These are phyloP conservation scores for Aspergillus saccharolyticus DNA, from an alignment of 495 filamentous ascomycete species.

Conservation along the genomic window DNA sequence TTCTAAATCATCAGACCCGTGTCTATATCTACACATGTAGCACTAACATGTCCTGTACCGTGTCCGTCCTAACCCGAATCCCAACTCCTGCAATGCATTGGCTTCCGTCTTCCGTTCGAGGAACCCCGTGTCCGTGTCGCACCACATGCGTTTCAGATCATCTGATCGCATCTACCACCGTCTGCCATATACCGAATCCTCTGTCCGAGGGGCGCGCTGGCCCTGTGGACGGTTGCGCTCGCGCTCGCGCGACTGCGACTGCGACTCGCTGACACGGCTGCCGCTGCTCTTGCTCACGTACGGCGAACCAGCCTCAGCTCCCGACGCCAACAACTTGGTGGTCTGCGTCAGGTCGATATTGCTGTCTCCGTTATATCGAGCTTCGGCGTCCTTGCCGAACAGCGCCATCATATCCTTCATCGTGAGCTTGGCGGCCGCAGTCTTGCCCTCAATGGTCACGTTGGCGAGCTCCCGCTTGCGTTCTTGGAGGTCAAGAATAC, in stretches of 20 bases:
- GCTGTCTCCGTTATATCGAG: slow-evolving; percentile 31
- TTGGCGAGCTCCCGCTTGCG: slow-evolving; percentile 86
- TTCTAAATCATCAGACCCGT: no score
- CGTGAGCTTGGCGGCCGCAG: slow-evolving; percentile 70
- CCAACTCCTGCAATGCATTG: neutral
- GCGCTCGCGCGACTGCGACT: slow-evolving; percentile 26
- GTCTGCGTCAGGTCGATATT: slow-evolving; percentile 30
- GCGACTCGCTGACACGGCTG: slow-evolving; percentile 8
- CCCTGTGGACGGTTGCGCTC: slow-evolving; percentile 24
- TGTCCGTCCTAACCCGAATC: no score
- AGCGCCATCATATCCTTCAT: slow-evolving; percentile 91
- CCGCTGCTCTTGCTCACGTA: neutral
- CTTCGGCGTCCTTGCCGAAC: slow-evolving; percentile 73
- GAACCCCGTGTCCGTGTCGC: neutral
- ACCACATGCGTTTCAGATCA: neutral
- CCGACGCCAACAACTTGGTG: slow-evolving; percentile 22
- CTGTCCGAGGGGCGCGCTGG: slow-evolving; percentile 22
- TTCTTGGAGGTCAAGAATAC: slow-evolving; percentile 87
- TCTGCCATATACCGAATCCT: slow-evolving; percentile 43
- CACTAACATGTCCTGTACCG: no score
- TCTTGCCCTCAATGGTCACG: slow-evolving; percentile 77
- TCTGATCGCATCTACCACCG: slow-evolving; percentile 31
- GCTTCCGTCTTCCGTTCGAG: no score
- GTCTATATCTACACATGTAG: no score
- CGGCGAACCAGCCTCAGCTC: slow-evolving; percentile 4